A percentile compares a stretch with the other conserved stretches of the same genome.
Conservation (phyloP, 257 asterid genomes). For the Henckelia pumila region DNA sequence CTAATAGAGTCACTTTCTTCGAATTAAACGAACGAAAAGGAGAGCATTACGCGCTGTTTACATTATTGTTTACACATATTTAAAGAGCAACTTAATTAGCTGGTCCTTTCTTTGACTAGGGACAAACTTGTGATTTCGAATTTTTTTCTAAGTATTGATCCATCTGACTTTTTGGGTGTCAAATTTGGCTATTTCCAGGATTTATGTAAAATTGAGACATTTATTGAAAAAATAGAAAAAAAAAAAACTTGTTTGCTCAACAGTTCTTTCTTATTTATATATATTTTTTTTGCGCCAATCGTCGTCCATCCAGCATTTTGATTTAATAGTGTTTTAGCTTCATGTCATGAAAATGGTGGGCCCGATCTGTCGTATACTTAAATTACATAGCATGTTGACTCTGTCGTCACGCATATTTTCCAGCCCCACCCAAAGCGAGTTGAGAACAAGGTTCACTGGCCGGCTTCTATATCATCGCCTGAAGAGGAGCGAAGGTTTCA, state of each 20-base stretch:
- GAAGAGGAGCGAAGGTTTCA: neutral
- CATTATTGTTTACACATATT: neutral
- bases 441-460: neutral
- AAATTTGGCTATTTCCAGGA: conserved; percentile 24
- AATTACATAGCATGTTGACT: neutral
- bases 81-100: conserved; percentile 20
- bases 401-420: neutral
- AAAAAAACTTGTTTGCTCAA: neutral
- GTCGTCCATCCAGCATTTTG: neutral
- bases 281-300: neutral
- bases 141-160: conserved; percentile 11
- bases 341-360: neutral
- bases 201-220: conserved; percentile 1
- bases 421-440: neutral
- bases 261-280: no score
- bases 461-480: neutral
- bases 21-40: conserved; percentile 9
- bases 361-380: neutral
- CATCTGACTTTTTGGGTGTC: conserved; percentile 24
- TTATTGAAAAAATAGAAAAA: no score
- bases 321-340: no score
- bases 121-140: neutral
- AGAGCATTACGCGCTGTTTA: conserved; percentile 1
- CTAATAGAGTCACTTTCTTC: neutral
- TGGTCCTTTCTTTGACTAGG: conserved; percentile 17